Evolutionary conservation across 352 stramenopile genomes (phyloP), one percentile per base, ranked within the genome.

Genomic region (Phytophthora vignae): DNA sequence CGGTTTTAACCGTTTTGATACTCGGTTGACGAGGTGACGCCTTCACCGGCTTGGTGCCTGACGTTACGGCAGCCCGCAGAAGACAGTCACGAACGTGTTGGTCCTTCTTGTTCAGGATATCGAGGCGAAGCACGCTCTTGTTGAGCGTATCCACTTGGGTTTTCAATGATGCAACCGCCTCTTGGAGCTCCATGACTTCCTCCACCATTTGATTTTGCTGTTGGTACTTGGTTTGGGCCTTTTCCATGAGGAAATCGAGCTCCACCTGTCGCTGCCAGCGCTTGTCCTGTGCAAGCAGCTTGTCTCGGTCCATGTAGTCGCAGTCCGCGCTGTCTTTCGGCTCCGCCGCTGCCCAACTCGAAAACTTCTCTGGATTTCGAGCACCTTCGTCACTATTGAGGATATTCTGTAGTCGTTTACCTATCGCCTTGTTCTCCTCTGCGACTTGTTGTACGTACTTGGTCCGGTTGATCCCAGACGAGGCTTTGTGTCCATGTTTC

Each of bases 151-250:
- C 77, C 8, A 85, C 64, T 59, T 86, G 75, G 2, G 56, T 25
- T 48, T 84, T 88, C 7, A 83, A 69, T 7, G 75, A 61, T 1
- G 76, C 71, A 5, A 90, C 67, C 1, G 79, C 49, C 21, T 77
- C 70, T 58, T 93, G 84, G 15, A 93, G 69, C 31, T 57, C 69
- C 68, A 80, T 80, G 10, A 91, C 81, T n/a, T 88, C 65, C 1
- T 88, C 78, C 0, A 90, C 79, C 2, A 87, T 63, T 60, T 82
- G 55, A 59, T 79, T 79, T 60, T 92, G 81, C 42, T 85, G 70
- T 19, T 83, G 73, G 38, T 94, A 94, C 54, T 81, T 87, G 31
- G 74, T 78, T 50, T 92, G 84, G 1, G 86, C 83, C 53, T 88
- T 84, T 60, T 86, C 71, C 69, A 86, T 79, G 14, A 85, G 15